These are phyloP conservation scores for Glycine soja DNA, from an alignment of 306 rosid species.

Conservation along the genomic window DNA sequence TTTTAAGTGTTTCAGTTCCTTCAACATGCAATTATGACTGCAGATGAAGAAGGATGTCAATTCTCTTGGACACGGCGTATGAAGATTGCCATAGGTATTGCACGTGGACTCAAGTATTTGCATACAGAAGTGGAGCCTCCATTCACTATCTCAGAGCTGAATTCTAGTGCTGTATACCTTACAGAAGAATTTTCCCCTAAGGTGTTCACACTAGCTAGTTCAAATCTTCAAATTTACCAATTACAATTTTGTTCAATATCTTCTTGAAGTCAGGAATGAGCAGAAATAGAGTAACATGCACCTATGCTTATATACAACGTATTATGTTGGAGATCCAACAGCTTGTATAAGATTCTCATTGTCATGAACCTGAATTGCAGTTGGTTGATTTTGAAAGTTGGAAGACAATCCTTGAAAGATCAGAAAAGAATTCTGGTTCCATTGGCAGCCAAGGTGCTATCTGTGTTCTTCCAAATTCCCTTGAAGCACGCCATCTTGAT, in stretches of 20 bases:
- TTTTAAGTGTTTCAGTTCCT: constrained; percentile 34
- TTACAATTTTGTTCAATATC: constrained; percentile 7
- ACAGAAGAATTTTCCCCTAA: constrained; percentile 95
- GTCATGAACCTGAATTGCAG: constrained; percentile 55
- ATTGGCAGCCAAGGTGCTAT: constrained; percentile 76
- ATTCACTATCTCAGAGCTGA: constrained; percentile 89
- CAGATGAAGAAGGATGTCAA: constrained; percentile 92
- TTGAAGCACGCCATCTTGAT: constrained; percentile 88
- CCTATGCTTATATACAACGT: background rate
- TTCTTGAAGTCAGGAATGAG: constrained; percentile 32
- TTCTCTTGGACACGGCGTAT: constrained; percentile 92
- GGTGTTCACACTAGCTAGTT: constrained; percentile 55
- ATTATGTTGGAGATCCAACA: constrained; percentile 37
- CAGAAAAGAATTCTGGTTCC: constrained; percentile 82
- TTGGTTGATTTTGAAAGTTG: constrained; percentile 97
- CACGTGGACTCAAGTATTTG: constrained; percentile 84
- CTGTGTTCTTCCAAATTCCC: constrained; percentile 85
- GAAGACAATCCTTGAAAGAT: constrained; percentile 91
- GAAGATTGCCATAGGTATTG: constrained; percentile 86
- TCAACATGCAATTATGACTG: constrained; percentile 44
- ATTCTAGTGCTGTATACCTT: constrained; percentile 92
- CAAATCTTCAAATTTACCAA: constrained; percentile 20
- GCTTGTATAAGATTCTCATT: constrained; percentile 40
- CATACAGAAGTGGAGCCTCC: constrained; percentile 94
- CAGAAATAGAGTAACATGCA: constrained; percentile 9